Base-by-base conservation (phyloP, 768 basidiomycete genomes). In the Tricholoma sp. region DNA sequence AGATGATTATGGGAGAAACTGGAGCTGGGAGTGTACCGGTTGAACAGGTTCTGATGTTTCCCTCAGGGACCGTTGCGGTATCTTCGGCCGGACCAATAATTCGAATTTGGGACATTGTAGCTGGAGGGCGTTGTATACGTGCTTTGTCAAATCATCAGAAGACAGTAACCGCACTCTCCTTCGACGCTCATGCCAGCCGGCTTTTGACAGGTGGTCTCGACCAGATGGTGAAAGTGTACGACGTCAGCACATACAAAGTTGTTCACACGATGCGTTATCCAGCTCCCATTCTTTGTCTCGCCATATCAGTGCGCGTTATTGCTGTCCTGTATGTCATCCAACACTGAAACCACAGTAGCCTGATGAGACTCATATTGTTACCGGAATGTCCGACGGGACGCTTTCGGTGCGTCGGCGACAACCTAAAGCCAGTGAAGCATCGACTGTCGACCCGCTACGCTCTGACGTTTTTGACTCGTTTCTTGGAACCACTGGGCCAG, bases 241-340 rank as follows among this genome's bases (percentile, higher is more conserved):
- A 98, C 70, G 85, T 95, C 36, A 84, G 89, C 67, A 84, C 84
- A 13, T 98, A 96, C 78, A 90, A 91, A 65, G 97, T 99, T 34
- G 86, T 97, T 12, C 97, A 99, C 66, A 98, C 97, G 4, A 98
- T 99, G 93, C 87, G 97, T 45, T 98, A 98, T 71, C 91, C 96
- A 4, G 93, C 94, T 4, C 92, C 94, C 5, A 72, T 99, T 1
- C 78, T 99, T 15, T 92, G 88, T 65, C 76, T 98, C 42, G 94
- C 94, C 13, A 79, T 98, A 47, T 98, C 96, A 57, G 95, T 96
- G 71, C 65, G 87, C 77, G 6, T 37, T 28, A 33, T 52, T 18
- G 36, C 50, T 32, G 11, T 37, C 15, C 24, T 53, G 49, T 48
- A 6, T 39, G 2, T 53, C 33, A 28, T 31, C 24, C n/a, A 39